phyloP scores from a whole-genome alignment of 2,329 filamentous ascomycete species.

The Colletotrichum tofieldiae region DNA sequence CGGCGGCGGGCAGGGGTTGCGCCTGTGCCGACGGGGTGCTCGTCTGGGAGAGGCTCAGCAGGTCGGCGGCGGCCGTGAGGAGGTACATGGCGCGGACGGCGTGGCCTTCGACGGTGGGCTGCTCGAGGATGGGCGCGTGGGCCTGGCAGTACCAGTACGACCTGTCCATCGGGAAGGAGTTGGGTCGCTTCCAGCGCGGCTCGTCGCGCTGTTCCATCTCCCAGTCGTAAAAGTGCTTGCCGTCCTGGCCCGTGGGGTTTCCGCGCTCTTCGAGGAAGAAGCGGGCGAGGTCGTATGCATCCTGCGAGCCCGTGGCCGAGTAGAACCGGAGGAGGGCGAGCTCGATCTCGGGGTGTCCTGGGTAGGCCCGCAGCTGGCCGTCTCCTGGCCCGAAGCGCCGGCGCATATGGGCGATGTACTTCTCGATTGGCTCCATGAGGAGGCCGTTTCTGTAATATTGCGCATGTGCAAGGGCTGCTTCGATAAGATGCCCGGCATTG shows the following conservation, averaged over 20 bases:
- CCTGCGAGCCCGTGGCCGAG: constrained; percentile 48
- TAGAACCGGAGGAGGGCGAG: constrained; percentile 59
- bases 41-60: constrained; percentile 59
- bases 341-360: constrained; percentile 72
- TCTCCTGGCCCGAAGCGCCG: constrained; percentile 66
- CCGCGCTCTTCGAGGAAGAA: constrained; percentile 74
- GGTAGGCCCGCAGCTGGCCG: constrained; percentile 70
- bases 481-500: constrained; percentile 74
- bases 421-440: constrained; percentile 67
- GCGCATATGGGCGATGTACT: constrained; percentile 68
- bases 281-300: constrained; percentile 62
- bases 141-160: constrained; percentile 70
- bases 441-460: constrained; percentile 66
- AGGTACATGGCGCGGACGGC: constrained; percentile 74
- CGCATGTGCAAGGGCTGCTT: constrained; percentile 72
- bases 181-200: constrained; percentile 61
- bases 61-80: constrained; percentile 70
- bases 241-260: constrained; percentile 61
- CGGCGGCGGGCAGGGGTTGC: constrained; percentile 45
- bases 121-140: constrained; percentile 68
- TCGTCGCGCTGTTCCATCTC: constrained; percentile 57
- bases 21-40: constrained; percentile 23
- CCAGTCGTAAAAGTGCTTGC: constrained; percentile 67
- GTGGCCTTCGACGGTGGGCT: constrained; percentile 71
- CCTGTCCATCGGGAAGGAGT: constrained; percentile 60